Evolutionary conservation across 129 eudicot genomes (phyloP).

Genomic region (Flaveria brownii): DNA sequence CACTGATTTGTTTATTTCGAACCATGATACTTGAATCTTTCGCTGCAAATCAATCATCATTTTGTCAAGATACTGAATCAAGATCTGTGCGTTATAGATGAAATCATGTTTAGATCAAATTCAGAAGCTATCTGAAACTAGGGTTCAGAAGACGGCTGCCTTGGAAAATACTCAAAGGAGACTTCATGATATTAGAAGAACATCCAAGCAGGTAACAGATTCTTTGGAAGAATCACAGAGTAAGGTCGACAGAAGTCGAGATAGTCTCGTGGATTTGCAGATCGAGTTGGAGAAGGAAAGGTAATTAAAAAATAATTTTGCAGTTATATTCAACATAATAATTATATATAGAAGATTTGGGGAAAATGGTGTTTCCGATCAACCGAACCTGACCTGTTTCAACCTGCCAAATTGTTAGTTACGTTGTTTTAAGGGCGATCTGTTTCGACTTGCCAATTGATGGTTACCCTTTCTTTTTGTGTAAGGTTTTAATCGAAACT

Average conservation of each 20-base stretch:
- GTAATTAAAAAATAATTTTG: slow-evolving; percentile 30
- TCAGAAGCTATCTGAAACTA: slow-evolving; percentile 68
- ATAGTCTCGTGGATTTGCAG: slow-evolving; percentile 58
- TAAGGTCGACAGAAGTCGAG: slow-evolving; percentile 60
- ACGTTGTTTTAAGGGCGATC: background rate
- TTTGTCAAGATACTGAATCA: slow-evolving; percentile 22
- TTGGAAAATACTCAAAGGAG: slow-evolving; percentile 64
- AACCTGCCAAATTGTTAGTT: slow-evolving; percentile 3
- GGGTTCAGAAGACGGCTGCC: slow-evolving; percentile 51
- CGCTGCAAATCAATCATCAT: background rate
- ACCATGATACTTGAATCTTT: slow-evolving; percentile 1
- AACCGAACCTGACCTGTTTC: background rate
- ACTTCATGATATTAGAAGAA: slow-evolving; percentile 58
- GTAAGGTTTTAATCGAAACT: background rate
- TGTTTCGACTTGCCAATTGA: background rate
- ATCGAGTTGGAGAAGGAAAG: slow-evolving; percentile 80
- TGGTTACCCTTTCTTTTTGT: background rate
- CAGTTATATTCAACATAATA: background rate
- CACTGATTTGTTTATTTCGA: slow-evolving; percentile 7
- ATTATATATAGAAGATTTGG: background rate
- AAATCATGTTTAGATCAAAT: slow-evolving; percentile 69
- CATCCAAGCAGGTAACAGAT: slow-evolving; percentile 53
- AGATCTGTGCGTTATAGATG: slow-evolving; percentile 42
- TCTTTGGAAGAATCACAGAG: slow-evolving; percentile 73
- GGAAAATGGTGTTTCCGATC: background rate